A percentile compares a stretch with the other conserved stretches of the same genome.
These are phyloP conservation scores for Syzygium malaccense DNA, from an alignment of 441 rosid species.

Conservation along the genomic window DNA sequence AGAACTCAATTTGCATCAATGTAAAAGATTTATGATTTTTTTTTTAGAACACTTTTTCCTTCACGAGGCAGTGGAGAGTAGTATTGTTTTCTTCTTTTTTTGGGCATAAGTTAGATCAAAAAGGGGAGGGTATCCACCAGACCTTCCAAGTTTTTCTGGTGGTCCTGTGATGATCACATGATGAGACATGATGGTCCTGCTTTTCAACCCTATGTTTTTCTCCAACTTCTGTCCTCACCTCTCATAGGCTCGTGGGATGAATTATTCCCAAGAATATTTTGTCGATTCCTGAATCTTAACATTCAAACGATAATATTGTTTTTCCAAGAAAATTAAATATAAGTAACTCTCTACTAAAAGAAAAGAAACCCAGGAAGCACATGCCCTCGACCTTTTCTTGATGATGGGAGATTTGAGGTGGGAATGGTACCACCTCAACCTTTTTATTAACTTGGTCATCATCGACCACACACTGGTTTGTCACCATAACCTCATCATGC, in stretches of 20 bases:
- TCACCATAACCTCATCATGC: fast-evolving
- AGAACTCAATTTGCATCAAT: no score
- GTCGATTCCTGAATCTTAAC: background rate
- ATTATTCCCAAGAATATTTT: background rate
- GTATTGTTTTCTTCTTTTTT: background rate
- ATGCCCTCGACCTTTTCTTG: background rate
- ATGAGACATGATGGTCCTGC: background rate
- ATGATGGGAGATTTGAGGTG: background rate
- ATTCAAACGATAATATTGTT: background rate
- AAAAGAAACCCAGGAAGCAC: background rate
- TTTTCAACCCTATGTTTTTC: background rate
- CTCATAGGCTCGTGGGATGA: background rate
- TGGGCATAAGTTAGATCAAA: background rate
- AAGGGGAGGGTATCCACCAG: background rate
- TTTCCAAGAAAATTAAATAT: fast-evolving
- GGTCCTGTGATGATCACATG: background rate
- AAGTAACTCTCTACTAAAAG: background rate
- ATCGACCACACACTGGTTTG: background rate
- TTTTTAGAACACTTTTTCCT: no score
- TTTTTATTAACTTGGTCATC: background rate
- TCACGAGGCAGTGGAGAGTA: background rate
- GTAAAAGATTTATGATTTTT: no score
- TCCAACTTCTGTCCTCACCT: background rate
- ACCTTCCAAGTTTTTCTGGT: background rate
- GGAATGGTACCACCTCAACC: background rate